Percentiles rank a stretch among this genome's conserved stretches.
Evolutionary conservation across 192 early-diverging fungal species (phyloP).

Genomic region (Phlyctochytrium bullatum): DNA sequence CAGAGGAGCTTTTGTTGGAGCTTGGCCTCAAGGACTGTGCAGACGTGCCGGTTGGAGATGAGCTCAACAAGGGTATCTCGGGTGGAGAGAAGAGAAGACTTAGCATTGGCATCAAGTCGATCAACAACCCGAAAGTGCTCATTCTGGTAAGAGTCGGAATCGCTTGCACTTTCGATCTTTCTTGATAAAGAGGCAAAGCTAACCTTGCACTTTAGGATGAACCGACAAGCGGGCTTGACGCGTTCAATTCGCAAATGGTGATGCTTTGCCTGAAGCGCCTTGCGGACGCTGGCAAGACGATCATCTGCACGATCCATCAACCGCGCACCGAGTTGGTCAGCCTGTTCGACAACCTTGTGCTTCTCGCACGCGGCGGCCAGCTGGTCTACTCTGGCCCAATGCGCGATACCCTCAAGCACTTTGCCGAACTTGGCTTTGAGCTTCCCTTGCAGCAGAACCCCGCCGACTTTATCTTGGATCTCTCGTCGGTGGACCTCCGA

Average conservation of each 20-base stretch:
- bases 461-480: conserved; percentile 45
- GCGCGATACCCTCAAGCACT: conserved; percentile 31
- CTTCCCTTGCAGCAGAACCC: conserved; percentile 39
- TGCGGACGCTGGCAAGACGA: conserved; percentile 37
- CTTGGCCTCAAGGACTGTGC: conserved; percentile 45
- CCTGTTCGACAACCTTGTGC: conserved; percentile 56
- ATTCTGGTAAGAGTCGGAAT: conserved; percentile 25
- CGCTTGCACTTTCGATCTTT: background rate
- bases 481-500: conserved; percentile 41
- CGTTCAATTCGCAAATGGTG: conserved; percentile 29
- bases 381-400: conserved; percentile 37
- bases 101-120: conserved; percentile 58
- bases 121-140: conserved; percentile 33
- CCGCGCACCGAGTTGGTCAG: conserved; percentile 76
- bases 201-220: conserved; percentile 1
- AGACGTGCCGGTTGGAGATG: conserved; percentile 38
- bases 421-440: conserved; percentile 23
- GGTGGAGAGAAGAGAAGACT: conserved; percentile 73
- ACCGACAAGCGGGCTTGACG: conserved; percentile 28
- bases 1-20: conserved; percentile 34
- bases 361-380: conserved; percentile 29
- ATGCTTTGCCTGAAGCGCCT: conserved; percentile 30
- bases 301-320: conserved; percentile 81
- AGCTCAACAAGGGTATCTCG: conserved; percentile 53
- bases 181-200: background rate